phyloP scores from a whole-genome alignment of 257 asterid species.

The Salvia hispanica region DNA sequence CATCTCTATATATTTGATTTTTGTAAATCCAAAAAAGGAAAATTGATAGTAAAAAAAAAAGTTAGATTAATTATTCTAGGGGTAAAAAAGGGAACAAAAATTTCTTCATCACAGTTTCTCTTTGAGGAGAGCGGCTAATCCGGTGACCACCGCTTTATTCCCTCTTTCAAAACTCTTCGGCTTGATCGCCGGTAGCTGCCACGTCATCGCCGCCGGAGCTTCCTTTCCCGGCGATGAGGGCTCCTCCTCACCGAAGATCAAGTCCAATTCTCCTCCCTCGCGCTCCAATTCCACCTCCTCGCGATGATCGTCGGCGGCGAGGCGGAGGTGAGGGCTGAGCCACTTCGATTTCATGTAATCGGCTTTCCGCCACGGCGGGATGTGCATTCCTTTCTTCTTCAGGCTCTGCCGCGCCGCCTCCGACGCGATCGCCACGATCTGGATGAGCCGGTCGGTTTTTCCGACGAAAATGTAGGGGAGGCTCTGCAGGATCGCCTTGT shows the following conservation, averaged over 20 bases:
- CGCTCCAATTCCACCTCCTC: slow-evolving; percentile 35
- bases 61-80: slow-evolving; percentile 38
- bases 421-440: slow-evolving; percentile 72
- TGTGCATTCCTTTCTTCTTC: slow-evolving; percentile 92
- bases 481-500: slow-evolving; percentile 59
- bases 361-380: slow-evolving; percentile 92
- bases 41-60: background rate
- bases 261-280: slow-evolving; percentile 61
- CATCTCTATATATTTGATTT: slow-evolving; percentile 34
- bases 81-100: slow-evolving; percentile 28
- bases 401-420: slow-evolving; percentile 79
- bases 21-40: slow-evolving; percentile 4
- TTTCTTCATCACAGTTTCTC: slow-evolving; percentile 52
- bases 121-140: slow-evolving; percentile 83
- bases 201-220: slow-evolving; percentile 40
- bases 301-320: slow-evolving; percentile 27
- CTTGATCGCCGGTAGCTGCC: slow-evolving; percentile 83
- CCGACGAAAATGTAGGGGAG: slow-evolving; percentile 83
- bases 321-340: slow-evolving; percentile 68
- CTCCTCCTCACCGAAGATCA: slow-evolving; percentile 67
- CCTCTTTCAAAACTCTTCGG: slow-evolving; percentile 64
- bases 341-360: slow-evolving; percentile 84
- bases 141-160: slow-evolving; percentile 66
- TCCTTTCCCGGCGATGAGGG: slow-evolving; percentile 38
- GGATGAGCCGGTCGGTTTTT: slow-evolving; percentile 69